Evolutionary conservation across 1,284 basidiomycete genomes (phyloP).

Genomic region (Irpex sp.): DNA sequence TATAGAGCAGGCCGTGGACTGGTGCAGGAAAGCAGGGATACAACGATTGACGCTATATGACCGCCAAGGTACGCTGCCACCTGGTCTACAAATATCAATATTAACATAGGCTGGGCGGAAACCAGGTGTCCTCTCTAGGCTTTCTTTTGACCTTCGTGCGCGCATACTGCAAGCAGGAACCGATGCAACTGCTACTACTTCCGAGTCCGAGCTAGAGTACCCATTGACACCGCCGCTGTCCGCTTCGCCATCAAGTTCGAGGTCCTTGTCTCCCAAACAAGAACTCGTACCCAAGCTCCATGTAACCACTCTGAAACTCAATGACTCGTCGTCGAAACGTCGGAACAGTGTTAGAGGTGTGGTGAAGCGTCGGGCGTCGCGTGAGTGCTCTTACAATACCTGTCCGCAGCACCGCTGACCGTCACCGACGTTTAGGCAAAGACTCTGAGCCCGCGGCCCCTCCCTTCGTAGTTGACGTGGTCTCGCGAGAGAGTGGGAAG

Average conservation of each 20-base stretch:
- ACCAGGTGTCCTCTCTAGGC: slow-evolving; percentile 47
- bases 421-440: slow-evolving; percentile 7
- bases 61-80: slow-evolving; percentile 48
- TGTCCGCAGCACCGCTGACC: not conserved
- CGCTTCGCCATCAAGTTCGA: slow-evolving; percentile 59
- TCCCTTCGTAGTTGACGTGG: slow-evolving; percentile 29
- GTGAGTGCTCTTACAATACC: not conserved
- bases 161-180: slow-evolving; percentile 29
- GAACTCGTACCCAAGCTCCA: slow-evolving; percentile 27
- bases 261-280: slow-evolving; percentile 50
- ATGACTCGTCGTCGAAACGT: slow-evolving; percentile 17
- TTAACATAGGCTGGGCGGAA: not conserved
- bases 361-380: slow-evolving; percentile 21
- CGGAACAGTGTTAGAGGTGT: slow-evolving; percentile 8
- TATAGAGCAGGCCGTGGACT: slow-evolving; percentile 48
- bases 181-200: slow-evolving; percentile 32
- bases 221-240: slow-evolving; percentile 72
- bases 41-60: slow-evolving; percentile 66
- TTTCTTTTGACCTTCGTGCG: slow-evolving; percentile 37
- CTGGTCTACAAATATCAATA: not conserved
- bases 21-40: slow-evolving; percentile 60
- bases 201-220: slow-evolving; percentile 50
- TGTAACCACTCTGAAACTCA: slow-evolving; percentile 35
- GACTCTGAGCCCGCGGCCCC: slow-evolving; percentile 1
- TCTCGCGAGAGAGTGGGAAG: slow-evolving; percentile 35